Base-by-base conservation (phyloP, 176 grass and related monocot species). In the Pharus latifolius region DNA sequence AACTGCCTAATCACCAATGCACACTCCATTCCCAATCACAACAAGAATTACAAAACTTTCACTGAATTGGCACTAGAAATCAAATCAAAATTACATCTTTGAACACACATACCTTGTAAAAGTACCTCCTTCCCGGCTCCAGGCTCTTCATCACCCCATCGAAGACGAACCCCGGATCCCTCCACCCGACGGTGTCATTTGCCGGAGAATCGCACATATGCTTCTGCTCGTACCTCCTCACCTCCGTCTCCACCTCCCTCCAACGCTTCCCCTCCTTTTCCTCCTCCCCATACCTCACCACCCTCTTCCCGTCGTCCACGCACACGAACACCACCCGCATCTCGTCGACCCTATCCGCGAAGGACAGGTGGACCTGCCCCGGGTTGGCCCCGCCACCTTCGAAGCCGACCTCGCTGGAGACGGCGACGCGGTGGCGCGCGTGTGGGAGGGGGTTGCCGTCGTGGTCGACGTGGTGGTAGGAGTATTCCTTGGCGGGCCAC, bases 101-200 rank as follows among this genome's bases (percentile, higher is more conserved):
- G 24, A 5, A 19, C 56, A 20, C 9, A 49, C 14, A 27, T 78
- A 98, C 94, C 89, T 85, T 98, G 81, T 98, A 98, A 63, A 85
- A 98, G 17, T 98, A 98, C 70, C 29, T 91, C 72, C 73, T 85
- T 35, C 81, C 84, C 0, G 74, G 86, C 70, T 83, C 40, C 82
- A 98, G 73, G 49, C 77, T 88, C 34, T 72, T 88, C 76, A 98
- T 91, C 67, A 98, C 40, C 16, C 87, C 95, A 40, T 98, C 90
- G 71, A 91, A 91, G 78, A 93, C 86, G 78, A 94, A 94, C 19
- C 95, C 95, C 6, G 90, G 90, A 98, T 98, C 90, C 56, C 95
- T 93, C 95, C 95, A 98, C 12, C 57, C 90, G 11, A 91, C 67
- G 74, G 38, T 81, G 59, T 57, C 48, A 69, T 98, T 98, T 20